Conservation (phyloP, 805 yeast species). For the Barnettozyma sucrosica region DNA sequence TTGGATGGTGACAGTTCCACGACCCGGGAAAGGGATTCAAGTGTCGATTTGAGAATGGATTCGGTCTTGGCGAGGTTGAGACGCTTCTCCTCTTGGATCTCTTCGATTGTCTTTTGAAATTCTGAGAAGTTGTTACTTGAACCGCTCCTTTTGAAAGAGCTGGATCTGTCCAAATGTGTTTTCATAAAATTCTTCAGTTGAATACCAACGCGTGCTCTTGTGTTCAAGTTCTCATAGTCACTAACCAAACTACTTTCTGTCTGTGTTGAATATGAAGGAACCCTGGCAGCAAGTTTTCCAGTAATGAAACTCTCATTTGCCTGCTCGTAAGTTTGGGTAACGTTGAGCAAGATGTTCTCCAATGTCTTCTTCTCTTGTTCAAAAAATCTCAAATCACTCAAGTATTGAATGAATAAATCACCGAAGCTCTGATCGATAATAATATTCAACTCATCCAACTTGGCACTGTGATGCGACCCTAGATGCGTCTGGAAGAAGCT, state of each 20-base stretch:
- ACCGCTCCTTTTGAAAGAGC: slow-evolving; percentile 28
- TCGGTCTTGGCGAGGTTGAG: slow-evolving; percentile 47
- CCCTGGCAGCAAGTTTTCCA: slow-evolving; percentile 25
- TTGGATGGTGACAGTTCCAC: slow-evolving; percentile 65
- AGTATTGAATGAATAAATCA: slow-evolving; percentile 68
- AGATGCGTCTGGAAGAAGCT: slow-evolving; percentile 43
- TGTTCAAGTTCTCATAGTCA: slow-evolving; percentile 26
- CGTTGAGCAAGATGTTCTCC: slow-evolving; percentile 33
- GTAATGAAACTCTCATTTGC: slow-evolving; percentile 28
- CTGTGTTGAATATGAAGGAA: slow-evolving; percentile 1
- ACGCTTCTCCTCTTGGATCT: slow-evolving; percentile 8
- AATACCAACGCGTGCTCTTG: slow-evolving; percentile 35
- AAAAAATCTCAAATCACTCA: slow-evolving; percentile 64
- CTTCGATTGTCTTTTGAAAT: slow-evolving; percentile 3
- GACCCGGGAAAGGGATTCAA: slow-evolving; percentile 73
- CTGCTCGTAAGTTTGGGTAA: slow-evolving; percentile 28
- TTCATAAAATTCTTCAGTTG: slow-evolving; percentile 56
- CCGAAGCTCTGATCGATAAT: slow-evolving; percentile 66
- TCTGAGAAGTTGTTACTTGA: slow-evolving; percentile 10
- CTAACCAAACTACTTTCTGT: slow-evolving; percentile 15
- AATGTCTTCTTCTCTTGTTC: slow-evolving; percentile 64
- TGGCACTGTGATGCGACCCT: slow-evolving; percentile 35
- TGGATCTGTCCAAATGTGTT: slow-evolving; percentile 39
- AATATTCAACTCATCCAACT: slow-evolving; percentile 33
- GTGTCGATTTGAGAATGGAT: slow-evolving; percentile 57